Evolutionary conservation across 1,284 basidiomycete genomes (phyloP), one percentile per base, ranked within the genome.

Genomic region (Ceratobasidium sp.): DNA sequence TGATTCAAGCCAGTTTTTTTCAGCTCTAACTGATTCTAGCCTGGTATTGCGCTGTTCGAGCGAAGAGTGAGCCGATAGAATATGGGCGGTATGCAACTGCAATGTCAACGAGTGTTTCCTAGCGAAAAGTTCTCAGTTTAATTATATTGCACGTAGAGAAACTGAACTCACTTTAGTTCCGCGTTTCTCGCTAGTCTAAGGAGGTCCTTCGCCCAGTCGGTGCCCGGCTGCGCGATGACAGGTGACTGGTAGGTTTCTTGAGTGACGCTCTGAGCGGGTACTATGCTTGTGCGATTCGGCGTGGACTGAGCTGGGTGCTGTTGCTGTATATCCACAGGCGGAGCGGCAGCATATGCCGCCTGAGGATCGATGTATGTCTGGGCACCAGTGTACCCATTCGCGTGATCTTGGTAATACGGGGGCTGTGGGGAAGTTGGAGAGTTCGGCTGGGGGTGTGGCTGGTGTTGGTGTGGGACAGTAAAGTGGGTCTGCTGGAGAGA

Each of bases 1-100:
- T 93, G 92, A 92, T 55, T 80, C 80, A n/a, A 81, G 78, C 76
- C 78, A 79, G 84, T 94, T 94, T 85, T 92, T 92, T 85, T 95
- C 93, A 84, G 94, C 93, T 79, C 90, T 90, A 70, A 95, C 86
- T 82, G 95, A 93, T 84, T 94, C 92, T 44, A 95, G 90, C 3
- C 91, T 89, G 80, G 91, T 93, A 81, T 89, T 89, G 84, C 93
- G 94, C 83, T 92, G 89, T 79, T 94, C 93, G 5, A 95, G 86
- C 51, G 91, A 89, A 3, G 92, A 90, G 83, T 95, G 93, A 7
- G 93, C 92, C 15, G 93, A 94, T 2, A 95, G 86, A 60, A 95
- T 94, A 82, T 95, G 93, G n/a, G 94, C 93, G 10, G 94, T 95
- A 81, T 95, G 94, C 33, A 95, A 86, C 83, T 95, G 94, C 58